phyloP scores from a whole-genome alignment of 108 stramenopile genomes.

The Pseudonitzschia multistriata region DNA sequence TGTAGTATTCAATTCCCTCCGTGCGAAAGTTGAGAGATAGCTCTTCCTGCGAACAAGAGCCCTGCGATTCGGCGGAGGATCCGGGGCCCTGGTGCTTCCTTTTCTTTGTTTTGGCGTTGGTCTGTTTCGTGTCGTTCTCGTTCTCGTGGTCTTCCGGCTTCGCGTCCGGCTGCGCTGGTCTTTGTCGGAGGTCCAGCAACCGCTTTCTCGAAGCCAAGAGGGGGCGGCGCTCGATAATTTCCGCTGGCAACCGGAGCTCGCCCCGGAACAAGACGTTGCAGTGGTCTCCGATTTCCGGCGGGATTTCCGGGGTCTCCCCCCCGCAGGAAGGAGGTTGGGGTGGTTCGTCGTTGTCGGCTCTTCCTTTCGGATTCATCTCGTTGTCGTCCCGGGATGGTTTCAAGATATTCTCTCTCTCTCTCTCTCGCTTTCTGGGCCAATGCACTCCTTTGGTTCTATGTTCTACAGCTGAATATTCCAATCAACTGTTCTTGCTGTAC shows the following conservation, averaged over 20 bases:
- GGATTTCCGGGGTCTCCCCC: slow-evolving; percentile 11
- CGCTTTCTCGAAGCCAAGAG: background rate
- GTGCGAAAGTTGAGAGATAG: slow-evolving; percentile 19
- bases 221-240: slow-evolving; percentile 57
- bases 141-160: background rate
- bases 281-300: slow-evolving; percentile 62
- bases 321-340: background rate
- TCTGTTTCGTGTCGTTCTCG: slow-evolving; percentile 1
- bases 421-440: no score
- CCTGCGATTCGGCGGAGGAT: background rate
- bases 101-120: slow-evolving; percentile 9
- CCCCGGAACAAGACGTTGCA: slow-evolving; percentile 67
- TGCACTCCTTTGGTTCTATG: no score
- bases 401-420: no score
- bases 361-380: background rate
- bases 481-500: no score
- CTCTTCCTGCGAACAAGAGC: background rate
- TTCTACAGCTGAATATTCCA: no score
- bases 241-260: slow-evolving; percentile 39
- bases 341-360: background rate
- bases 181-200: background rate
- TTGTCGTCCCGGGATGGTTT: background rate
- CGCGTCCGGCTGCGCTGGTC: background rate
- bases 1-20: slow-evolving; percentile 70
- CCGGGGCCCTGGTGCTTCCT: background rate